Base-by-base conservation (phyloP, 2,329 filamentous ascomycete genomes). In the Penicillium sp. region DNA sequence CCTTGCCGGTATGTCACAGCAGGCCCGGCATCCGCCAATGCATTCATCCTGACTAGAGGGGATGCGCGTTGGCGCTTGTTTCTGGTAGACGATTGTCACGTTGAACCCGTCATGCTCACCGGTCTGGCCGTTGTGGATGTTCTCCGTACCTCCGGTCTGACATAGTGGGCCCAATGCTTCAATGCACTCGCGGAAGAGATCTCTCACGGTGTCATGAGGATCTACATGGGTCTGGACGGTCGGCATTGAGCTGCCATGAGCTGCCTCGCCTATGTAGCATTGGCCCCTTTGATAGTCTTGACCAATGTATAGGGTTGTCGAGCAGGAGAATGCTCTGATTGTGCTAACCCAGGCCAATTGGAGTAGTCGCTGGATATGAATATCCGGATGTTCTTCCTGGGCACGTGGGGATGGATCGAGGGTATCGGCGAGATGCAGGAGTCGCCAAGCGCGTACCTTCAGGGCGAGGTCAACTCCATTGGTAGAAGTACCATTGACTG, bases 321-420 rank as follows among this genome's bases (percentile, higher is more conserved):
- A 54, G 7, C 38, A 41, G 2, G 42, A 39, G 34, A 56, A 56
- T 4, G 49, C 29, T 9, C 45, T 48, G 15, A 49, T 17, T 1
- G 39, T 47, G 8, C 47, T 38, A 0, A 48, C n/a, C 54, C 54
- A 56, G 8, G 52, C 54, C 8, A 54, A 41, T 24, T 56, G 54
- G 3, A 56, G 24, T n/a, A 56, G 19, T 21, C 49, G 41, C 37
- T 56, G 54, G 32, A 56, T 32, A 15, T 51, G 39, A n/a, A 54
- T 42, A 37, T 54, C 52, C 8, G 49, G 29, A 40, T 51, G 21
- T 8, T 53, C 52, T 6, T 22, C 21, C 12, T 31, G 33, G 8
- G 32, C 24, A 1, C 12, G 21, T 3, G 49, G n/a, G 9, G 38
- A 31, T 22, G 31, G 38, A n/a, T 45, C 13, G 17, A 54, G 29